Evolutionary conservation across 192 early-diverging fungal genomes (phyloP).

Genomic region (Geranomyces michiganensis): DNA sequence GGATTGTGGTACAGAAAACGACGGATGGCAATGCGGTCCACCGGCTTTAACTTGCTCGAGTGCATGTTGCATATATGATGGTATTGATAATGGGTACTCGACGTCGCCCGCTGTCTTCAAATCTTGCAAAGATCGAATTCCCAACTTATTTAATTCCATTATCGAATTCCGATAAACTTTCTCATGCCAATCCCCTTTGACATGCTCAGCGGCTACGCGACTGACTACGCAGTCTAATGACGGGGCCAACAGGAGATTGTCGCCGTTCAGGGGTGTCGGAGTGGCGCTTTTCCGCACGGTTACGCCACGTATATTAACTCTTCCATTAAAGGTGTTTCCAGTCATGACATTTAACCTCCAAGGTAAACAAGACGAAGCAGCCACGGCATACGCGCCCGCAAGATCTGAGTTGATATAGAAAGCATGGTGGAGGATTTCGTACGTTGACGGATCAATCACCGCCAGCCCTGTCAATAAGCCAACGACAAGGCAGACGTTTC

Average conservation of each 20-base stretch:
- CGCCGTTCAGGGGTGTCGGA: not conserved
- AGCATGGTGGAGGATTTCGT: not conserved
- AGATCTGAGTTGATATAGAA: not conserved
- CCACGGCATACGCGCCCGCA: conserved; percentile 14
- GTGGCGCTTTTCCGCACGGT: not conserved
- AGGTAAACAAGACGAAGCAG: not conserved
- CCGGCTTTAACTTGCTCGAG: not conserved
- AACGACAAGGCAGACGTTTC: conserved; percentile 10
- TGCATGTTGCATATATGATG: conserved; percentile 28
- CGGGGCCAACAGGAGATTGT: not conserved
- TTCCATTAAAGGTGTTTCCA: conserved; percentile 21
- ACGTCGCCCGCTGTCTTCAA: not conserved
- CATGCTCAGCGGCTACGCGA: conserved; percentile 8
- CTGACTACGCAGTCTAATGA: conserved; percentile 15
- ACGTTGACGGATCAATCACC: conserved; percentile 17
- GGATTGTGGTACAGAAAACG: not conserved
- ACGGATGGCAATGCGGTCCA: not conserved
- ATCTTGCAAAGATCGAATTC: conserved; percentile 19
- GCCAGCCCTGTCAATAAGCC: conserved; percentile 5
- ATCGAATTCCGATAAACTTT: conserved; percentile 29
- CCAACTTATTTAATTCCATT: conserved; percentile 9
- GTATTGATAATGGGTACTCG: conserved; percentile 7
- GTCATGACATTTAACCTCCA: not conserved
- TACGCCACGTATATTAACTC: not conserved
- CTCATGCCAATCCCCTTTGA: conserved; percentile 24